Evolutionary conservation across 306 rosid species (phyloP), one percentile per base, ranked within the genome.

Genomic region (Cicer arietinum): DNA sequence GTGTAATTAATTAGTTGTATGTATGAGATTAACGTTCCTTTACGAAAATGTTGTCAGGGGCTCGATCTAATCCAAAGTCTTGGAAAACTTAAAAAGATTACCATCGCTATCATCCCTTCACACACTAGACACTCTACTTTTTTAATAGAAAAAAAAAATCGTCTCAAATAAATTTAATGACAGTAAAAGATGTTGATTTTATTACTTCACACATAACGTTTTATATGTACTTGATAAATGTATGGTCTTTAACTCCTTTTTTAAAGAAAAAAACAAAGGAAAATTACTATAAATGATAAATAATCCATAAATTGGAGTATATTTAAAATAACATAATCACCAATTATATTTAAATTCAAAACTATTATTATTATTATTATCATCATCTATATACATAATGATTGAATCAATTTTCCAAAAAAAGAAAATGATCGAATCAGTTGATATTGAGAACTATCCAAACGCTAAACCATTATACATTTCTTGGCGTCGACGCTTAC

Each of bases 381-480:
- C 37, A 30, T 4, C 5, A 30, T 17, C 5, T 17, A 65, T 65
- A 65, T 43, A 43, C 37, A 65, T 39, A 44, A 17, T 2, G 37
- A 10, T 43, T 17, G 51, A 20, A 65, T 63, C 22, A 40, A 48
- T n/a, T 63, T 30, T 30, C 37, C 5, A 30, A 30, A 30, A 30
- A 30, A 30, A 30, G 37, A 30, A 30, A 44, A 42, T 2, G 37
- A 10, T 43, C 17, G 51, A 20, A 65, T 63, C 12, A 14, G 69
- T n/a, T 41, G 50, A 63, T 9, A 37, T 14, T 9, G 10, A 62
- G 6, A 30, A 59, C 17, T 25, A 41, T 14, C 69, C 42, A 41
- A 65, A 65, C 52, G n/a, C 52, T 65, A 42, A 63, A 35, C 43
- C 67, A 14, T 61, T 61, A 59, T 16, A 64, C 25, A 64, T 65